Evolutionary conservation across 169 alveolate species (phyloP), one percentile per base, ranked within the genome.

Genomic region (Plasmodium gonderi): DNA sequence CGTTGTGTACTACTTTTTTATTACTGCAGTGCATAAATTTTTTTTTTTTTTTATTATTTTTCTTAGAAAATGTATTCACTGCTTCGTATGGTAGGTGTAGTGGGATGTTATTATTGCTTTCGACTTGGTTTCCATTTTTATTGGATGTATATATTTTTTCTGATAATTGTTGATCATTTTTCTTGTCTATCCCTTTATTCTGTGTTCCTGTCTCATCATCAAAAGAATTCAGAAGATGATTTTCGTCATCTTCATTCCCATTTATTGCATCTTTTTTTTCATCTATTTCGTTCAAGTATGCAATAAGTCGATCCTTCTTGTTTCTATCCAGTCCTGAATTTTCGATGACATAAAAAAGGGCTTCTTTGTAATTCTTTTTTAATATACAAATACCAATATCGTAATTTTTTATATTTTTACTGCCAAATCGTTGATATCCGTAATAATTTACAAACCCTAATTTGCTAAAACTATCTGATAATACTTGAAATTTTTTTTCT

Each of bases 351-450:
- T 92, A 93, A 81, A 91, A 44, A 45, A 92, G 95, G 0, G 97
- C 97, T 67, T 81, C 68, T 79, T 96, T 96, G 94, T 96, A 96
- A 44, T 96, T 92, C 78, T 96, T 95, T 80, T 96, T 95, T 67
- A 98, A 90, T 65, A 97, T 95, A 40, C 96, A 96, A 44, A 97
- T 96, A 1, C 99, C 99, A 29, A 98, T 96, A 75, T 93, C 79
- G 94, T 97, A 98, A 29, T 99, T 98, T 54, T 97, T 96, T 26
- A 98, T 94, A 75, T 94, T 93, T 51, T 95, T 95, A 42, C 98
- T 96, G 8, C 99, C 99, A 95, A 98, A 98, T 80, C 99, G 92
- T 91, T 98, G 99, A 95, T 97, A 90, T 7, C 99, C 99, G 93
- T 97, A 98, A 91, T 98, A 98, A 95, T 98, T 98, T 33, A 98